A percentile compares a stretch with the other conserved stretches of the same genome.
phyloP scores from a whole-genome alignment of 169 alveolate species.

The Plasmodium vinckei region DNA sequence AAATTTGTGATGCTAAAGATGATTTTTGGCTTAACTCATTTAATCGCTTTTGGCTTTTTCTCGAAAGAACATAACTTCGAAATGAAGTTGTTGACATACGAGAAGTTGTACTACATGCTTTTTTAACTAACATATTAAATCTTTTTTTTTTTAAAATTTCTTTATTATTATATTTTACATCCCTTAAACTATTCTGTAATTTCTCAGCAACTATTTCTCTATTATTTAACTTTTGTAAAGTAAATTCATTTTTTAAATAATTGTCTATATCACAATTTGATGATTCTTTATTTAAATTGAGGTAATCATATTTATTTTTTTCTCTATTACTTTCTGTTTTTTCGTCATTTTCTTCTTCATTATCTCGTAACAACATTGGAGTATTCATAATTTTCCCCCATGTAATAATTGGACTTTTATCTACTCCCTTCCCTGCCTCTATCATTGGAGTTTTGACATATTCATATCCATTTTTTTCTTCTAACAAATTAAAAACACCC shows the following conservation, averaged over 20 bases:
- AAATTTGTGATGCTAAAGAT: slow-evolving; percentile 42
- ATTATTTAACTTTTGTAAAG: slow-evolving; percentile 76
- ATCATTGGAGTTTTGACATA: slow-evolving; percentile 81
- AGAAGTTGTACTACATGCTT: slow-evolving; percentile 28
- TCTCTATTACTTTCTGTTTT: neutral
- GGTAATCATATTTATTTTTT: neutral
- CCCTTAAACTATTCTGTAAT: slow-evolving; percentile 46
- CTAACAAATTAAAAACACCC: slow-evolving; percentile 74
- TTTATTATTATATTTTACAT: slow-evolving; percentile 47
- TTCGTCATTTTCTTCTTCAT: slow-evolving; percentile 6
- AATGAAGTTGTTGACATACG: slow-evolving; percentile 58
- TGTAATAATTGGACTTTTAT: slow-evolving; percentile 76
- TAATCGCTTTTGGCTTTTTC: slow-evolving; percentile 48
- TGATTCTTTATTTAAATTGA: neutral
- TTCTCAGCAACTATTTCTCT: slow-evolving; percentile 80
- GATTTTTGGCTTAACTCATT: slow-evolving; percentile 43
- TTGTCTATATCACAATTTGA: neutral
- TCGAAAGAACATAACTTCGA: slow-evolving; percentile 41
- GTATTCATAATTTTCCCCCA: slow-evolving; percentile 76
- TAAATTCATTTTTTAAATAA: slow-evolving; percentile 51
- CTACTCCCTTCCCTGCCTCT: slow-evolving; percentile 78
- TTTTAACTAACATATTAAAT: slow-evolving; percentile 20
- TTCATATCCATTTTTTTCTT: slow-evolving; percentile 69
- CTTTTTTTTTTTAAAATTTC: slow-evolving; percentile 60
- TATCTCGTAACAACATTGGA: slow-evolving; percentile 6